Conservation (phyloP, 495 filamentous ascomycete species). For the Emericellopsis terricola region DNA sequence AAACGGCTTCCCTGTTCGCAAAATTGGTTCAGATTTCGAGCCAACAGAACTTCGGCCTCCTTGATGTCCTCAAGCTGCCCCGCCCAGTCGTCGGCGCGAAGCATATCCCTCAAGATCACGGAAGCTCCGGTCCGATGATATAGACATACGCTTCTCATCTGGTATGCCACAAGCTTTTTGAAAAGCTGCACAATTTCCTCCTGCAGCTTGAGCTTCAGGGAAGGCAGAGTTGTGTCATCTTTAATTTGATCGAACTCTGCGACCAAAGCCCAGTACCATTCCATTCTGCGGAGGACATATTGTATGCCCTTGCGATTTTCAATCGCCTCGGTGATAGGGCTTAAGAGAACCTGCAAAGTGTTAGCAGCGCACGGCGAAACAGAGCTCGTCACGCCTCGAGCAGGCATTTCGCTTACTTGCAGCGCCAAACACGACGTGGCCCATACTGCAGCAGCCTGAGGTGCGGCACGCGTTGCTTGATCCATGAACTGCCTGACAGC, state of each 20-base stretch:
- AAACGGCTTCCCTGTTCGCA: constrained; percentile 4
- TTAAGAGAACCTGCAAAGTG: too few species aligned
- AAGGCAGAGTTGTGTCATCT: constrained; percentile 1
- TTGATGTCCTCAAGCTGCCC: constrained; percentile 8
- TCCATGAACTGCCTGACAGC: constrained; percentile 8
- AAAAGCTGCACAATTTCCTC: constrained; percentile 10
- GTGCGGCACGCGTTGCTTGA: constrained; percentile 6
- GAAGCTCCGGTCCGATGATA: constrained; percentile 13
- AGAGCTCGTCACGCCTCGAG: background rate
- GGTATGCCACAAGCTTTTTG: constrained; percentile 11
- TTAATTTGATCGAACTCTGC: constrained; percentile 6
- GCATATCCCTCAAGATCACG: constrained; percentile 8
- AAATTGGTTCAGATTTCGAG: constrained; percentile 5
- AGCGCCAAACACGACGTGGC: constrained; percentile 9
- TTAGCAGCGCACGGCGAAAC: too few species aligned
- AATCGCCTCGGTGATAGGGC: constrained; percentile 5
- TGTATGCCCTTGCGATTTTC: constrained; percentile 11
- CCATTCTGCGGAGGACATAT: constrained; percentile 15
- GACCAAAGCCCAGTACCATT: constrained; percentile 16
- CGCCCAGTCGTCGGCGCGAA: constrained; percentile 9
- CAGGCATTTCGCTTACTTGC: constrained; percentile 3
- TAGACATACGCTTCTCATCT: constrained; percentile 17
- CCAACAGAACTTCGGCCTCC: constrained; percentile 8
- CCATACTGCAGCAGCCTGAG: constrained; percentile 9
- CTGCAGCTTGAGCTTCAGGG: constrained; percentile 5